These are phyloP conservation scores for Lentithecium fluviatile DNA, from an alignment of 495 filamentous ascomycete species.

Conservation along the genomic window DNA sequence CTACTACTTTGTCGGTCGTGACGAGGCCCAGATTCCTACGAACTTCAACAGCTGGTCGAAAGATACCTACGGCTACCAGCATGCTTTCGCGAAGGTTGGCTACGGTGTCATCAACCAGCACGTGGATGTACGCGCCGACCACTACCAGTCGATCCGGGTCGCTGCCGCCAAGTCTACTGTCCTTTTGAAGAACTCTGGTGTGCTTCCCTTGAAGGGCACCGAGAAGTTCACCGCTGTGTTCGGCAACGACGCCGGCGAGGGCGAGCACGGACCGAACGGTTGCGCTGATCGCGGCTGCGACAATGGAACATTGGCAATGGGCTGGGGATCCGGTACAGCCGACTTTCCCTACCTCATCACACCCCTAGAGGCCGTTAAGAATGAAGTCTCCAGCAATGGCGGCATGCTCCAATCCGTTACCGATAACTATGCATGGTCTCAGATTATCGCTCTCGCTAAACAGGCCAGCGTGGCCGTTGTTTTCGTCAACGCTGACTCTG, in stretches of 20 bases:
- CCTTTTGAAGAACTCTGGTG: slow-evolving; percentile 81
- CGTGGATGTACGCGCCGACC: slow-evolving; percentile 78
- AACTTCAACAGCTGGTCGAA: slow-evolving; percentile 88
- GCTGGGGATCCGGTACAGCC: slow-evolving; percentile 87
- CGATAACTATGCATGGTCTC: slow-evolving; percentile 65
- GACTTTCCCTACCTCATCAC: slow-evolving; percentile 92
- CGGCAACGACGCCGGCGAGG: slow-evolving; percentile 80
- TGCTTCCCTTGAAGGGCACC: slow-evolving; percentile 71
- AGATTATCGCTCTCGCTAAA: slow-evolving; percentile 61
- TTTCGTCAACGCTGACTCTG: slow-evolving; percentile 84
- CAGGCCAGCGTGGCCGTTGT: slow-evolving; percentile 75
- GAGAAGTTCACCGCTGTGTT: slow-evolving; percentile 78
- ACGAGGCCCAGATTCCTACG: slow-evolving; percentile 59
- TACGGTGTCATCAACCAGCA: slow-evolving; percentile 75
- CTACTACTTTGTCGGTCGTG: slow-evolving; percentile 84
- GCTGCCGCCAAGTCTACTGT: slow-evolving; percentile 77
- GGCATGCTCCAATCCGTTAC: slow-evolving; percentile 70
- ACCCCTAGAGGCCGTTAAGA: slow-evolving; percentile 80
- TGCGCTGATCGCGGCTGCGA: slow-evolving; percentile 81
- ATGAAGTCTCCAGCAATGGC: slow-evolving; percentile 61
- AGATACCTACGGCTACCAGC: slow-evolving; percentile 69
- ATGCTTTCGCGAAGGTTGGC: slow-evolving; percentile 59
- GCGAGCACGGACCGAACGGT: slow-evolving; percentile 77
- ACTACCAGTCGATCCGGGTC: slow-evolving; percentile 68
- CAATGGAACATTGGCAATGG: slow-evolving; percentile 86